phyloP scores from a whole-genome alignment of 345 rosid species.

The Alliaria petiolata region DNA sequence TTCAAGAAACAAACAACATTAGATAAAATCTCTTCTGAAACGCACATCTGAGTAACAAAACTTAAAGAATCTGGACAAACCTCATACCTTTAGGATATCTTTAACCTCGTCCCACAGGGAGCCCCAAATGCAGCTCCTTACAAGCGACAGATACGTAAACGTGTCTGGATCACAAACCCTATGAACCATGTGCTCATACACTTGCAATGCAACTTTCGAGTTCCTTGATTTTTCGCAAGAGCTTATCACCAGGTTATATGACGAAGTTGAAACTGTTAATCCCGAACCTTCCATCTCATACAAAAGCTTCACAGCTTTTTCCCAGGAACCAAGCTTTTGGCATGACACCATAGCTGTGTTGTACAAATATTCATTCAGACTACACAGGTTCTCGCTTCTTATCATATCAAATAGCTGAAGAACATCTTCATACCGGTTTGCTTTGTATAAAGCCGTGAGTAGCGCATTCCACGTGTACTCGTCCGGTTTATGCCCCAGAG shows the following conservation, averaged over 20 bases:
- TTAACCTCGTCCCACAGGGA: constrained; percentile 70
- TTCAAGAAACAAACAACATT: constrained; percentile 13
- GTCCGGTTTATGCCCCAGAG: constrained; percentile 60
- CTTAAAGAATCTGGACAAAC: constrained; percentile 14
- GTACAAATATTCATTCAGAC: constrained; percentile 48
- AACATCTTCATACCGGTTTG: constrained; percentile 51
- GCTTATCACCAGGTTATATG: constrained; percentile 62
- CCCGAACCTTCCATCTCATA: constrained; percentile 72
- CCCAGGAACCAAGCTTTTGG: constrained; percentile 73
- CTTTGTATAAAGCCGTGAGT: constrained; percentile 56
- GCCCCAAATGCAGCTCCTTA: constrained; percentile 78
- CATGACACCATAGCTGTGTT: constrained; percentile 67
- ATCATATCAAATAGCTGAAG: constrained; percentile 62
- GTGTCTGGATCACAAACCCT: constrained; percentile 50
- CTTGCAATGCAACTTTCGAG: constrained; percentile 65
- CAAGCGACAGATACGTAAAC: constrained; percentile 60
- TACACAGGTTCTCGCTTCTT: constrained; percentile 33
- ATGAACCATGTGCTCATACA: constrained; percentile 66
- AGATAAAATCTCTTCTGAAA: neutral
- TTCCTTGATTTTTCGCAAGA: constrained; percentile 70
- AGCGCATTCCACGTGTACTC: constrained; percentile 78
- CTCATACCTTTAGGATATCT: constrained; percentile 55
- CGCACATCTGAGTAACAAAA: neutral
- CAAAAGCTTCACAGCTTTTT: constrained; percentile 66
- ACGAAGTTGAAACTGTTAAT: constrained; percentile 42